These are phyloP conservation scores for Yamadazyma spencermartinsiae DNA, from an alignment of 1,139 yeast species.

Conservation along the genomic window DNA sequence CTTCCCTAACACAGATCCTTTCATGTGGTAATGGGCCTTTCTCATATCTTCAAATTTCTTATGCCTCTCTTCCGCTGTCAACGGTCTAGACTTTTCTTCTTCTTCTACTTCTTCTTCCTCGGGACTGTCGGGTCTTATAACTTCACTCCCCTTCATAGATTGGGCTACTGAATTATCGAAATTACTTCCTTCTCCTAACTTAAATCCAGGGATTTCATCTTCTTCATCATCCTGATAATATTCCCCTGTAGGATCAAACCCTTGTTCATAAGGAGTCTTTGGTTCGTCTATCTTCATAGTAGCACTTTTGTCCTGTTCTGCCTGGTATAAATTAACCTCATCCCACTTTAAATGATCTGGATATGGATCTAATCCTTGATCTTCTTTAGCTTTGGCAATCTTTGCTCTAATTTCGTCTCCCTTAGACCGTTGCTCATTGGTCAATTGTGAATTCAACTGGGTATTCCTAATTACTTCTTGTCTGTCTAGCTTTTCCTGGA, in stretches of 20 bases:
- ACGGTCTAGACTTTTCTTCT: conserved; percentile 38
- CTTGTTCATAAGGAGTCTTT: conserved; percentile 95
- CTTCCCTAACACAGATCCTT: conserved; percentile 53
- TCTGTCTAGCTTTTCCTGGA: conserved; percentile 32
- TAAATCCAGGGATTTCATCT: conserved; percentile 53
- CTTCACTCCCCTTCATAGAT: conserved; percentile 42
- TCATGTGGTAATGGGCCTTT: conserved; percentile 74
- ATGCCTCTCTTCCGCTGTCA: conserved; percentile 64
- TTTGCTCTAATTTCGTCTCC: conserved; percentile 45
- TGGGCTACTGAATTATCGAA: conserved; percentile 24
- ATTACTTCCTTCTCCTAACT: conserved; percentile 44
- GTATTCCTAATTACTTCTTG: conserved; percentile 48
- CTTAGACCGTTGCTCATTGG: conserved; percentile 25
- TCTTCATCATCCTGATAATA: conserved; percentile 78
- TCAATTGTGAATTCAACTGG: conserved; percentile 39
- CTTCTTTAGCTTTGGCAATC: conserved; percentile 30
- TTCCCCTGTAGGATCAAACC: conserved; percentile 80
- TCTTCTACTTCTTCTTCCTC: conserved; percentile 32
- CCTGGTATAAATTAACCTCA: conserved; percentile 62
- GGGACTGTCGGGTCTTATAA: conserved; percentile 22
- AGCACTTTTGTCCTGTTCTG: conserved; percentile 70
- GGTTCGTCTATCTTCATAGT: conserved; percentile 94
- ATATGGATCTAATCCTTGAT: conserved; percentile 11
- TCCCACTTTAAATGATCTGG: conserved; percentile 57
- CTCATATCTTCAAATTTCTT: conserved; percentile 71